Evolutionary conservation across 2,329 filamentous ascomycete species (phyloP).

Genomic region (Cladosporium austrohemisphaericum): DNA sequence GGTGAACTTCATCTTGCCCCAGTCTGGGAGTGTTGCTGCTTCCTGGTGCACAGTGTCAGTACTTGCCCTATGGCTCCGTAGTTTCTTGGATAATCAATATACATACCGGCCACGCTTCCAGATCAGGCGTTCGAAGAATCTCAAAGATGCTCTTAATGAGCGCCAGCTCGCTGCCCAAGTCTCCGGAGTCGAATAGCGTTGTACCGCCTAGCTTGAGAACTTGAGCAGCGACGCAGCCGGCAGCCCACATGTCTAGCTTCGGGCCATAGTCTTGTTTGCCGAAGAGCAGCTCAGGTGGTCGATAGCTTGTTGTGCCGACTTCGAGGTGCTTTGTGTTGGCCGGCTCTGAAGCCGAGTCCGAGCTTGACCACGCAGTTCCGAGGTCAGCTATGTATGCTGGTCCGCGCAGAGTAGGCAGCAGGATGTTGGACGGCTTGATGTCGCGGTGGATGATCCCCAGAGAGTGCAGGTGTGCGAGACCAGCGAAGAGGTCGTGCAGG

Average conservation of each 20-base stretch:
- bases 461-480: constrained; percentile 66
- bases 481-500: constrained; percentile 67
- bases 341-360: constrained; percentile 57
- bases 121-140: constrained; percentile 79
- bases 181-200: constrained; percentile 79
- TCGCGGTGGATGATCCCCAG: constrained; percentile 85
- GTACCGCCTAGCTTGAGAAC: constrained; percentile 53
- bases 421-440: constrained; percentile 84
- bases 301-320: constrained; percentile 87
- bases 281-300: constrained; percentile 86
- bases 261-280: constrained; percentile 69
- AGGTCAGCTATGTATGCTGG: constrained; percentile 86
- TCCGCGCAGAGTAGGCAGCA: constrained; percentile 44
- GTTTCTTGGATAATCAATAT: not conserved
- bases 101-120: constrained; percentile 73
- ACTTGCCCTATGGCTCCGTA: not conserved
- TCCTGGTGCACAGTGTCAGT: constrained; percentile 42
- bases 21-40: constrained; percentile 70
- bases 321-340: constrained; percentile 74
- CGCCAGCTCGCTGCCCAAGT: constrained; percentile 86
- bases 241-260: constrained; percentile 82
- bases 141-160: constrained; percentile 90
- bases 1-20: constrained; percentile 79
- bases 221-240: constrained; percentile 81
- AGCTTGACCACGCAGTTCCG: constrained; percentile 79